phyloP scores from a whole-genome alignment of 2,329 filamentous ascomycete genomes.

The Sphaceloma murrayae region DNA sequence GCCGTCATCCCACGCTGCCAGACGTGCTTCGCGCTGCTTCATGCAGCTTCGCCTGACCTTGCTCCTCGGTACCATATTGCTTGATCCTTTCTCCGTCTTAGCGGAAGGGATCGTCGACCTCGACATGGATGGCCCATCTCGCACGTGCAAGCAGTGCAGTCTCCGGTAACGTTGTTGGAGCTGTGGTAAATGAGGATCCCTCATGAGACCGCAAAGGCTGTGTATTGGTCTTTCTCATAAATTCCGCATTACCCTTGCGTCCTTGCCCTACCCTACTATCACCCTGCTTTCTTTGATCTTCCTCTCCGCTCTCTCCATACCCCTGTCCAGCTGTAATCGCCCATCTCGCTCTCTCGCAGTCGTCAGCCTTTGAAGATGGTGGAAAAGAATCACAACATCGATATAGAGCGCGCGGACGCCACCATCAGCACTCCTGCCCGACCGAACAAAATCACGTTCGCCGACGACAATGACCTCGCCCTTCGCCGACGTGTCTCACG shows the following conservation, averaged over 20 bases:
- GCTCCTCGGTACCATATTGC: not conserved
- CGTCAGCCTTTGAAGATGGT: conserved; percentile 1
- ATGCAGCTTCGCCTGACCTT: conserved; percentile 9
- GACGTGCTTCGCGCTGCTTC: conserved; percentile 11
- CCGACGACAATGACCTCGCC: conserved; percentile 29
- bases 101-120: conserved; percentile 1
- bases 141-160: not conserved
- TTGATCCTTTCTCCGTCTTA: conserved; percentile 4
- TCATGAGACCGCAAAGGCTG: conserved; percentile 8
- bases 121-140: not conserved
- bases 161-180: conserved; percentile 3
- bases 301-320: not conserved
- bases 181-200: conserved; percentile 4
- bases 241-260: conserved; percentile 6
- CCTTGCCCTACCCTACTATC: not conserved
- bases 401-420: conserved; percentile 9
- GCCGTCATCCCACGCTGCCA: conserved; percentile 12
- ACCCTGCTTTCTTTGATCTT: not conserved
- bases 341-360: not conserved
- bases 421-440: conserved; percentile 4
- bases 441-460: conserved; percentile 24
- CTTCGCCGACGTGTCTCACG: conserved; percentile 21
- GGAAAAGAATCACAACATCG: conserved; percentile 2
- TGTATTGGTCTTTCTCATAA: conserved; percentile 13
- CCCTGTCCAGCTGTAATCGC: too few species aligned